Conservation (phyloP, 805 yeast species). For the Yarrowia deformans region DNA sequence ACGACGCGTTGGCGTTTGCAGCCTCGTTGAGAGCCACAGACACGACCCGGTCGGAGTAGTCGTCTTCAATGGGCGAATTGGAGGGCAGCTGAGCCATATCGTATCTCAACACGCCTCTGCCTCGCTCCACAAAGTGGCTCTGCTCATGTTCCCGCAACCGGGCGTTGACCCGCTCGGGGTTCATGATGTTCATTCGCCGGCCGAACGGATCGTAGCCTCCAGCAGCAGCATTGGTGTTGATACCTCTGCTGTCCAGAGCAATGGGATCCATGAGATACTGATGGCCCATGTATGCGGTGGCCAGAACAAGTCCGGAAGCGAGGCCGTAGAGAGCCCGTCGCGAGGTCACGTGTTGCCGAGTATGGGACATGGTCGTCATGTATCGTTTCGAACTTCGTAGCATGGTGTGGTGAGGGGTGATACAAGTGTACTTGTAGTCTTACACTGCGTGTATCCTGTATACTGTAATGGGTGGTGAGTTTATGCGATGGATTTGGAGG, state of each 20-base stretch:
- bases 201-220: slow-evolving; percentile 36
- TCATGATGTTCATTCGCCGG: slow-evolving; percentile 41
- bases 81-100: slow-evolving; percentile 90
- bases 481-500: no score
- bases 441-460: no score
- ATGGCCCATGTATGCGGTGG: slow-evolving; percentile 37
- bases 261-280: slow-evolving; percentile 35
- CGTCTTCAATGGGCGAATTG: slow-evolving; percentile 94
- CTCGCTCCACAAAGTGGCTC: slow-evolving; percentile 78
- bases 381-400: slow-evolving; percentile 26
- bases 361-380: slow-evolving; percentile 19
- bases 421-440: no score
- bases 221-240: slow-evolving; percentile 30
- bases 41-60: slow-evolving; percentile 79
- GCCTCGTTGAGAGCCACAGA: slow-evolving; percentile 62
- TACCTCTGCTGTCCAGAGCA: slow-evolving; percentile 30
- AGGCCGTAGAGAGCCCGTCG: slow-evolving; percentile 33
- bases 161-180: slow-evolving; percentile 68
- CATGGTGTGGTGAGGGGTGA: neutral
- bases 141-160: slow-evolving; percentile 78
- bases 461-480: no score
- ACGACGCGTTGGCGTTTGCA: slow-evolving; percentile 52
- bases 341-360: slow-evolving; percentile 10
- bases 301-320: slow-evolving; percentile 22
- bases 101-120: slow-evolving; percentile 85